A percentile compares a stretch with the other conserved stretches of the same genome.
phyloP scores from a whole-genome alignment of 176 grass and related monocot genomes.

The Bromus sterilis region DNA sequence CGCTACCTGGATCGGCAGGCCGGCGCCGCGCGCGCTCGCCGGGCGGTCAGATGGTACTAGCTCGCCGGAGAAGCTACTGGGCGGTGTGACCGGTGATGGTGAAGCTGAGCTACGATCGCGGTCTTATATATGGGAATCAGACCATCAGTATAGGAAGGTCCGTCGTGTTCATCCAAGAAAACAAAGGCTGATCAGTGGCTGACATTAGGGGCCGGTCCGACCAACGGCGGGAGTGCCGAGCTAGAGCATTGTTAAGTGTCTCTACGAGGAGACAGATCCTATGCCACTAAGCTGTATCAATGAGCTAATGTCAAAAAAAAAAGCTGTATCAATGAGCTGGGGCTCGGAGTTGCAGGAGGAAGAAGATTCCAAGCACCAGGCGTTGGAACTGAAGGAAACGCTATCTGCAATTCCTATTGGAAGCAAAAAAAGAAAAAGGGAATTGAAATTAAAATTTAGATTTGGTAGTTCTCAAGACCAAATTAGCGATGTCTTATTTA shows the following conservation, averaged over 20 bases:
- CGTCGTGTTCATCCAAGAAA: neutral
- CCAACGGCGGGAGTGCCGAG: conserved; percentile 2
- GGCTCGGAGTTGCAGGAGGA: neutral
- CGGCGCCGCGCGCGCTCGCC: neutral
- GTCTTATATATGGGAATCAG: conserved; percentile 3
- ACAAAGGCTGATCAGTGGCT: neutral
- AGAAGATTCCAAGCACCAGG: conserved; percentile 34
- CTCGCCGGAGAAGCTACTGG: neutral
- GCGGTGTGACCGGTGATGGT: neutral
- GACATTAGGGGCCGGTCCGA: neutral
- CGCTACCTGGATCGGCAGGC: neutral
- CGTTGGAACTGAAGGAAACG: conserved; percentile 24
- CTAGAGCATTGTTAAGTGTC: conserved; percentile 14
- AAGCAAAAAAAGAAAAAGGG: too few relatives aligned
- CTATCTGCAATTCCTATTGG: too few relatives aligned
- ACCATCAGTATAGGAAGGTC: neutral
- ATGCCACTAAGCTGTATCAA: conserved; percentile 6
- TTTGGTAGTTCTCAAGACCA: too few relatives aligned
- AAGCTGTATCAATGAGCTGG: conserved; percentile 23
- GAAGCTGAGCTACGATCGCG: neutral
- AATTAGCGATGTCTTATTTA: too few relatives aligned
- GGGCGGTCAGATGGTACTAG: neutral
- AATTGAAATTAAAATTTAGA: too few relatives aligned
- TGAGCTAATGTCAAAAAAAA: too few relatives aligned
- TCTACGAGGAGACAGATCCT: conserved; percentile 17